Conservation (phyloP, 768 basidiomycete species). For the Rubroboletus pulcherrimus region DNA sequence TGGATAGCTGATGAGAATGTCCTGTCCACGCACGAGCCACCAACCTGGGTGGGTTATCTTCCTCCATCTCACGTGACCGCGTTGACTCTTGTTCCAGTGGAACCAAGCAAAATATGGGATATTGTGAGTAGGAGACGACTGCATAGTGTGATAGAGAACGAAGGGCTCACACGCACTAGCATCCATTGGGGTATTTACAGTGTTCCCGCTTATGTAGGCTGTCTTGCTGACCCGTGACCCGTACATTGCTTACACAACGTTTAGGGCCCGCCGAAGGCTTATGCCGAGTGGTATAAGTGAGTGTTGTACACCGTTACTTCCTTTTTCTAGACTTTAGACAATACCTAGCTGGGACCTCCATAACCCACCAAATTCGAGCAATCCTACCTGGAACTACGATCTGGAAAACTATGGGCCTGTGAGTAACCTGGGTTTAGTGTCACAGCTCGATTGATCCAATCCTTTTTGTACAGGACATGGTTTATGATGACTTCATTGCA, state of each 20-base stretch:
- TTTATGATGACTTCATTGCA: conserved; percentile 58
- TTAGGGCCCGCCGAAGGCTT: conserved; percentile 38
- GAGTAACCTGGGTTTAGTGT: neutral
- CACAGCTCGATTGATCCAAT: neutral
- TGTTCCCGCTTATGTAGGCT: conserved; percentile 40
- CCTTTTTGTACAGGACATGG: conserved; percentile 32
- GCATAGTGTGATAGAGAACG: neutral
- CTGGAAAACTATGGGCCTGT: conserved; percentile 42
- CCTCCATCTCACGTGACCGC: neutral
- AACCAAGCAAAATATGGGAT: conserved; percentile 45
- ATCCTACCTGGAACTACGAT: conserved; percentile 48
- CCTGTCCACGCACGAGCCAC: conserved; percentile 46
- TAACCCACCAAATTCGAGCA: conserved; percentile 34
- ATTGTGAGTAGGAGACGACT: conserved; percentile 36
- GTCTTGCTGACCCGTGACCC: neutral
- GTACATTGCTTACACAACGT: neutral
- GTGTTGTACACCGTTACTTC: conserved; percentile 11
- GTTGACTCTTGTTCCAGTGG: conserved; percentile 36
- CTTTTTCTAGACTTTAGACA: no score
- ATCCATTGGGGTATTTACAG: conserved; percentile 49
- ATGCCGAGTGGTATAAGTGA: conserved; percentile 57
- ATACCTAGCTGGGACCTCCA: conserved; percentile 36
- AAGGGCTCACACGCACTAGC: conserved; percentile 21
- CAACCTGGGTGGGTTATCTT: conserved; percentile 44
- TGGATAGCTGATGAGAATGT: conserved; percentile 39